Percentiles rank a stretch among this genome's conserved stretches.
Conservation (phyloP, 2,329 filamentous ascomycete genomes). For the Hirsutella rhossiliensis region DNA sequence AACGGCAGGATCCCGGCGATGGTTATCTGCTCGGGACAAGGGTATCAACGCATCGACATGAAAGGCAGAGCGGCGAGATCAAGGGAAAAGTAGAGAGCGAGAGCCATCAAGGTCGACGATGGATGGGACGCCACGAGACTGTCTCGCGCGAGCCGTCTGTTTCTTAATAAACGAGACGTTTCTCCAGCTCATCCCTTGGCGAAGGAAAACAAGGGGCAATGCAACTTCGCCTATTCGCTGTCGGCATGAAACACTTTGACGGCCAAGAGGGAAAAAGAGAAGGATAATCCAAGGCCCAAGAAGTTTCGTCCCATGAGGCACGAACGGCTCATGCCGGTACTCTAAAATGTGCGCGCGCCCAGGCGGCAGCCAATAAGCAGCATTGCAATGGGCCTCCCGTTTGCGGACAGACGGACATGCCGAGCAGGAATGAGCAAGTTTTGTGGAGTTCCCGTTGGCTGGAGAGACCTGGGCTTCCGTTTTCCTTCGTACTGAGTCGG, state of each 20-base stretch:
- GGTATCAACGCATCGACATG: too few species aligned
- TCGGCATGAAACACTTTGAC: background rate
- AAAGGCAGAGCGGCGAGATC: too few species aligned
- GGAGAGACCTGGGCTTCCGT: background rate
- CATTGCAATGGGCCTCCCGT: background rate
- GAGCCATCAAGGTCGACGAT: too few species aligned
- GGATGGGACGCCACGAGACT: too few species aligned
- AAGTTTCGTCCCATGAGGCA: background rate
- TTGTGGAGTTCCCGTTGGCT: constrained; percentile 9
- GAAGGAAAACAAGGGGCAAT: too few species aligned
- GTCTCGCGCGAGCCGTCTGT: too few species aligned
- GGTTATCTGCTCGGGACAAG: too few species aligned
- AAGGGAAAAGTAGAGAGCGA: too few species aligned
- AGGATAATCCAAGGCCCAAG: background rate
- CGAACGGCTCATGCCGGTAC: background rate
- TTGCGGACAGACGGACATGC: background rate
- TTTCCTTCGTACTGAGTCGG: background rate
- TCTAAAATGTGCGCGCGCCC: background rate
- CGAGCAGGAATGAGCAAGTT: constrained; percentile 27
- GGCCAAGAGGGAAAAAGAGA: background rate
- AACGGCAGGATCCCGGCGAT: too few species aligned
- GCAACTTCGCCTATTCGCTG: too few species aligned
- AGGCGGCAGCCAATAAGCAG: background rate
- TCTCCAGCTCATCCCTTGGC: too few species aligned
- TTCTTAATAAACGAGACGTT: too few species aligned